Evolutionary conservation across 1,284 basidiomycete genomes (phyloP).

Genomic region (Neolentinus lepideus): DNA sequence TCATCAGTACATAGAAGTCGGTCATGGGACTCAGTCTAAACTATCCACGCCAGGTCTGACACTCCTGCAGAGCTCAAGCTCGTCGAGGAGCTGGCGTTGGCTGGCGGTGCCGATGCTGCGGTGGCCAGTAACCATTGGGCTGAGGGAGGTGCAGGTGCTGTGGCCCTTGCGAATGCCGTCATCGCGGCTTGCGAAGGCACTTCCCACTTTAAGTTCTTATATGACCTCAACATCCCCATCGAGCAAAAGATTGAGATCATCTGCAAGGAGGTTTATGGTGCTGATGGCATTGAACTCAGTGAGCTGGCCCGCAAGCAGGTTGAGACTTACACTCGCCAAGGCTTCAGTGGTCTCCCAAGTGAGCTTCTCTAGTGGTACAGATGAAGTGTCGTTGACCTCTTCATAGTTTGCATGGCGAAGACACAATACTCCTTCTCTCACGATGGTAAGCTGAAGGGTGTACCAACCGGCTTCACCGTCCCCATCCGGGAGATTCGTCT

Average conservation of each 20-base stretch:
- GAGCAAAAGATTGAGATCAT: constrained; percentile 86
- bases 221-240: constrained; percentile 80
- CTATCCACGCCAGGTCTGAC: constrained; percentile 58
- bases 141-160: constrained; percentile 83
- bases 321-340: constrained; percentile 89
- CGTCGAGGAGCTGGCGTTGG: constrained; percentile 74
- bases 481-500: constrained; percentile 88
- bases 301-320: constrained; percentile 83
- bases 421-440: constrained; percentile 97
- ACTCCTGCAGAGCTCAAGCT: constrained; percentile 87
- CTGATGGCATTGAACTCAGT: constrained; percentile 82
- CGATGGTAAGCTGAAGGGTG: constrained; percentile 87
- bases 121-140: constrained; percentile 98
- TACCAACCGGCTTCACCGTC: constrained; percentile 87
- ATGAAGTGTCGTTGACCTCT: constrained; percentile 18
- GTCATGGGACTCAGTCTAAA: no score
- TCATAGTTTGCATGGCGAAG: constrained; percentile 93
- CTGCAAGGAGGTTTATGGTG: constrained; percentile 86
- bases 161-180: constrained; percentile 83
- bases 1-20: not conserved
- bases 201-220: constrained; percentile 86
- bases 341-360: constrained; percentile 78
- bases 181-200: constrained; percentile 79
- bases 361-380: constrained; percentile 22
- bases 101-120: constrained; percentile 91